phyloP scores from a whole-genome alignment of 495 filamentous ascomycete species.

The Letharia lupina region DNA sequence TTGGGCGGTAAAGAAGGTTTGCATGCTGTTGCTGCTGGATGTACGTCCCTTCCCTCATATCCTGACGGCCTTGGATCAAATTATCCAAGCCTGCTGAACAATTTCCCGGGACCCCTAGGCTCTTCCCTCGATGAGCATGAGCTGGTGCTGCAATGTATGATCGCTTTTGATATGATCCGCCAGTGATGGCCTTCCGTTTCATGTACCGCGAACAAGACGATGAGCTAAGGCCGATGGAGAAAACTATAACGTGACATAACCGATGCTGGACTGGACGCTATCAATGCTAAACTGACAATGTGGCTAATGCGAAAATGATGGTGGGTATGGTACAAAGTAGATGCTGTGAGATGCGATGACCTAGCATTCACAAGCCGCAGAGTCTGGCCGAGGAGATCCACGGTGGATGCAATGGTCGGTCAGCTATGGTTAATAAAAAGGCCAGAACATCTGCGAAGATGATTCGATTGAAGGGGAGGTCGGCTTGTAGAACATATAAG shows the following conservation, averaged over 20 bases:
- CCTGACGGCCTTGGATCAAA: conserved; percentile 15
- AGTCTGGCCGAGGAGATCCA: neutral
- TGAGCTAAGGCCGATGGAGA: conserved; percentile 4
- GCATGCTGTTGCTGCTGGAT: conserved; percentile 7
- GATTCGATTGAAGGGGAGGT: neutral
- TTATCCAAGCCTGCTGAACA: conserved; percentile 19
- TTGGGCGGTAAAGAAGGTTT: conserved; percentile 8
- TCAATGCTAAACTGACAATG: conserved; percentile 21
- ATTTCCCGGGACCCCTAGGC: conserved; percentile 15
- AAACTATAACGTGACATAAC: conserved; percentile 12
- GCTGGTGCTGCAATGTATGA: conserved; percentile 4
- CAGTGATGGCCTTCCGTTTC: conserved; percentile 11
- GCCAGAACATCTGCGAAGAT: conserved; percentile 1
- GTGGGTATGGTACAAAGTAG: conserved; percentile 15
- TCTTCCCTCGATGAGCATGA: conserved; percentile 2
- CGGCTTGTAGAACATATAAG: neutral
- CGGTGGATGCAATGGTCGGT: neutral
- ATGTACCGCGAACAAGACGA: conserved; percentile 18
- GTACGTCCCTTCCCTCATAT: conserved; percentile 7
- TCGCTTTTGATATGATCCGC: conserved; percentile 12
- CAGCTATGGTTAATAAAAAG: neutral
- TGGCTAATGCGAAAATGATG: conserved; percentile 17
- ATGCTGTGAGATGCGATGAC: neutral
- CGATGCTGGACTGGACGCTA: conserved; percentile 24
- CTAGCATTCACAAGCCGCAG: neutral